A percentile compares a stretch with the other conserved stretches of the same genome.
These are phyloP conservation scores for Boletus pseudo-olivaceus DNA, from an alignment of 768 basidiomycete species.

Conservation along the genomic window DNA sequence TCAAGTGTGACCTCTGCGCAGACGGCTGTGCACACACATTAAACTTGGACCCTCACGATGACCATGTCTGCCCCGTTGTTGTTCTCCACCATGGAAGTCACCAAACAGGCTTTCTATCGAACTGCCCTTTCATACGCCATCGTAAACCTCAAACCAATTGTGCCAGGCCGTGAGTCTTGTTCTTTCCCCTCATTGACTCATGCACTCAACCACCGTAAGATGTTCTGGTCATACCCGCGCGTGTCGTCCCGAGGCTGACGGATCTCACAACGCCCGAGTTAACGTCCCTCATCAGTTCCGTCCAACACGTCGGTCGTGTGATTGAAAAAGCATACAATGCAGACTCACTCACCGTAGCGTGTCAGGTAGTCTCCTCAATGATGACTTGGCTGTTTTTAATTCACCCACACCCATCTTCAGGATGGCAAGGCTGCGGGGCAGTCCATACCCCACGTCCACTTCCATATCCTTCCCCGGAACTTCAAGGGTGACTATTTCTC, in stretches of 20 bases:
- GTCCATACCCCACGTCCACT: constrained; percentile 78
- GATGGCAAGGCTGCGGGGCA: constrained; percentile 87
- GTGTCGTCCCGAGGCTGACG: constrained; percentile 52
- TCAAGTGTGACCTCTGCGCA: neutral
- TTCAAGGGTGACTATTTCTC: constrained; percentile 64
- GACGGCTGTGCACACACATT: constrained; percentile 21
- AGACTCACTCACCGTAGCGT: constrained; percentile 82
- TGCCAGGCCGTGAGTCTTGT: constrained; percentile 79
- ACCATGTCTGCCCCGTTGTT: constrained; percentile 37
- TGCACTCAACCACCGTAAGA: constrained; percentile 36
- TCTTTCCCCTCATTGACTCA: too few species aligned
- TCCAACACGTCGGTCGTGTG: constrained; percentile 74
- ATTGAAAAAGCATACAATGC: constrained; percentile 81
- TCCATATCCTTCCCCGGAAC: constrained; percentile 87
- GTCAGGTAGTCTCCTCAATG: constrained; percentile 57
- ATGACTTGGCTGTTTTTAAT: neutral
- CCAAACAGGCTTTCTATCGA: constrained; percentile 71
- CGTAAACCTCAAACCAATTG: constrained; percentile 92
- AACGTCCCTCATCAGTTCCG: constrained; percentile 72
- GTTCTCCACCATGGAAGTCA: constrained; percentile 80
- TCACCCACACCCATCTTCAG: constrained; percentile 36
- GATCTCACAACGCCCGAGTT: constrained; percentile 67
- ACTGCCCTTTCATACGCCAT: constrained; percentile 73
- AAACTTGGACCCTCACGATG: neutral
- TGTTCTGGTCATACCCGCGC: constrained; percentile 57